Evolutionary conservation across 805 yeast species (phyloP), one percentile per base, ranked within the genome.

Genomic region (Cyberlindnera xylosilytica): DNA sequence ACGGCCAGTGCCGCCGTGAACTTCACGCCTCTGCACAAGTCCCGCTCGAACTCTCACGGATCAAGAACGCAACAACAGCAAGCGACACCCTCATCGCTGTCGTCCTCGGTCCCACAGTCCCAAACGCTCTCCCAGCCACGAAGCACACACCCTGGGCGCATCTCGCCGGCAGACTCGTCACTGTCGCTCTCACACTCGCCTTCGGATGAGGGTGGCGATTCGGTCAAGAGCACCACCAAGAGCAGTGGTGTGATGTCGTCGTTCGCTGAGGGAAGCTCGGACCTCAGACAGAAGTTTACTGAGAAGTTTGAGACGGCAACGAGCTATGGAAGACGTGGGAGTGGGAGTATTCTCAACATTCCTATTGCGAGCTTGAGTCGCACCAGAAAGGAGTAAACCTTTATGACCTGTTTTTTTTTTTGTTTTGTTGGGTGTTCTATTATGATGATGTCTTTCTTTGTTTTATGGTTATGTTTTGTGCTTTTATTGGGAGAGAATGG

Each of bases 331-430:
- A 35, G 30, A 20, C 20, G 35, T 26, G 36, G 39, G 2, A 51
- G 46, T 31, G 46, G 41, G 4, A 47, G 52, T 16, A 53, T 56
- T 13, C 30, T 56, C 27, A 53, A 50, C 28, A 53, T 56, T n/a
- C 55, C 57, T 2, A 54, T 56, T 22, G 44, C 55, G 2, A 56
- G 56, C 27, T 17, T 56, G 36, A 45, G 49, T 13, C 44, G 57
- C 18, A 31, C 47, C 11, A 44, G 46, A 27, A 46, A 43, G 31
- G 54, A 51, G 12, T 44, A 39, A 42, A 7, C 10, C 24, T 8
- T 22, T 22, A 22, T 22, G 10, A 22, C 24, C 24, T 7, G 7
- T 10, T 22, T 4, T 29, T 7, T 16, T 16, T 29, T 29, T 29
- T 9, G 30, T 9, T 29, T n/a, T 29, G 8, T 29, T n/a, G 19